phyloP scores from a whole-genome alignment of 805 yeast genomes.

The Ogataea kodamae region DNA sequence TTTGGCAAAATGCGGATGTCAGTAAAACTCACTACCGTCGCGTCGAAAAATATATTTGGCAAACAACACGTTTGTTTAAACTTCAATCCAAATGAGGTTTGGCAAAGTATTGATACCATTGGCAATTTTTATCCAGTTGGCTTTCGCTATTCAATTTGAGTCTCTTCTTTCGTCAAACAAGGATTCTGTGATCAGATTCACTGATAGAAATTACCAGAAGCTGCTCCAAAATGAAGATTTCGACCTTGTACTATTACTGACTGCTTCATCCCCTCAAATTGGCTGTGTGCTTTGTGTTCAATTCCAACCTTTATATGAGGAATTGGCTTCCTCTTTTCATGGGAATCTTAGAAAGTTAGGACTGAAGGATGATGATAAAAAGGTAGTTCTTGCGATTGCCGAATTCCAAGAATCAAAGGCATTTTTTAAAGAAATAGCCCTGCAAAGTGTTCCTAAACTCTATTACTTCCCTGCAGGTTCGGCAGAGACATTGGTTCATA shows the following conservation, averaged over 20 bases:
- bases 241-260: conserved; percentile 60
- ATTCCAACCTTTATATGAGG: conserved; percentile 60
- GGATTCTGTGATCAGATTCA: conserved; percentile 32
- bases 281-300: conserved; percentile 75
- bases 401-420: conserved; percentile 61
- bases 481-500: conserved; percentile 24
- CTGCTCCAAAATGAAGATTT: conserved; percentile 62
- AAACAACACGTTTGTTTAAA: conserved; percentile 4
- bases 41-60: conserved; percentile 1
- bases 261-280: conserved; percentile 70
- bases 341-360: conserved; percentile 52
- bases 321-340: conserved; percentile 57
- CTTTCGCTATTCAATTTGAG: conserved; percentile 20
- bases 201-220: conserved; percentile 56
- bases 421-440: conserved; percentile 47
- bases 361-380: conserved; percentile 42
- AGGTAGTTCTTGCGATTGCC: conserved; percentile 66
- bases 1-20: background rate
- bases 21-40: conserved; percentile 4
- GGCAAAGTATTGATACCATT: conserved; percentile 3
- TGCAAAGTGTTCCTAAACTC: conserved; percentile 78
- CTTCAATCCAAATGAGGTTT: conserved; percentile 10
- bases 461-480: conserved; percentile 34
- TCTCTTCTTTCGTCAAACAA: conserved; percentile 14
- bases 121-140: conserved; percentile 11